These are phyloP conservation scores for Myxozyma vanderwaltii DNA, from an alignment of 805 yeast genomes.

Conservation along the genomic window DNA sequence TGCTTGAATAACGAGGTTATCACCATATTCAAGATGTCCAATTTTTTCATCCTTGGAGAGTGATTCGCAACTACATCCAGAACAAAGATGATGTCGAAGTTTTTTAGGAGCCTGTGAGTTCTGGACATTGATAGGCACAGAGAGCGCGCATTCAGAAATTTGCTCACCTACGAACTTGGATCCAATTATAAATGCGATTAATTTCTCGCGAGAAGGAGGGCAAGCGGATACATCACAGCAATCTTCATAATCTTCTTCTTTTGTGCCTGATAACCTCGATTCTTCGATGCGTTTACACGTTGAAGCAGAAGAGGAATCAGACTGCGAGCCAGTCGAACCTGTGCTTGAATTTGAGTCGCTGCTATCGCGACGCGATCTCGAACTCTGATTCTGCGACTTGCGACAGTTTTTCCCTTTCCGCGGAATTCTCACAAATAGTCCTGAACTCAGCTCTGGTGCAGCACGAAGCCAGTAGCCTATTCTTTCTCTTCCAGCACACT, in stretches of 20 bases:
- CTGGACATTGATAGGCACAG: constrained; percentile 48
- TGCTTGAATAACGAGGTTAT: constrained; percentile 78
- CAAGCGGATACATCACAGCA: constrained; percentile 29
- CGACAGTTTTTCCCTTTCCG: constrained; percentile 44
- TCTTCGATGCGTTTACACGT: not conserved
- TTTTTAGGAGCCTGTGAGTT: not conserved
- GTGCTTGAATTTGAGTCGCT: constrained; percentile 1
- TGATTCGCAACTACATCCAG: constrained; percentile 28
- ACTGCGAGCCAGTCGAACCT: not conserved
- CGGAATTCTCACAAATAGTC: constrained; percentile 76
- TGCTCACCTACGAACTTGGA: constrained; percentile 60
- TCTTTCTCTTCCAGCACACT: constrained; percentile 67
- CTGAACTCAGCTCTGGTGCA: constrained; percentile 91
- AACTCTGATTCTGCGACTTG: not conserved
- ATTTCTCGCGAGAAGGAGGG: constrained; percentile 30
- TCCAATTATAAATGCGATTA: constrained; percentile 24
- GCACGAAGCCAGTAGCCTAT: constrained; percentile 67
- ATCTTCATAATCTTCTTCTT: constrained; percentile 33
- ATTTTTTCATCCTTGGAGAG: constrained; percentile 13
- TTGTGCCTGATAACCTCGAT: constrained; percentile 1
- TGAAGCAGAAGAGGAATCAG: not conserved
- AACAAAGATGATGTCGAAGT: constrained; percentile 4
- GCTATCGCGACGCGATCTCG: constrained; percentile 9
- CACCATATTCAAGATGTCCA: constrained; percentile 78
- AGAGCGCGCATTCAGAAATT: constrained; percentile 68